Base-by-base conservation (phyloP, 257 asterid species). In the Solanum peruvianum region DNA sequence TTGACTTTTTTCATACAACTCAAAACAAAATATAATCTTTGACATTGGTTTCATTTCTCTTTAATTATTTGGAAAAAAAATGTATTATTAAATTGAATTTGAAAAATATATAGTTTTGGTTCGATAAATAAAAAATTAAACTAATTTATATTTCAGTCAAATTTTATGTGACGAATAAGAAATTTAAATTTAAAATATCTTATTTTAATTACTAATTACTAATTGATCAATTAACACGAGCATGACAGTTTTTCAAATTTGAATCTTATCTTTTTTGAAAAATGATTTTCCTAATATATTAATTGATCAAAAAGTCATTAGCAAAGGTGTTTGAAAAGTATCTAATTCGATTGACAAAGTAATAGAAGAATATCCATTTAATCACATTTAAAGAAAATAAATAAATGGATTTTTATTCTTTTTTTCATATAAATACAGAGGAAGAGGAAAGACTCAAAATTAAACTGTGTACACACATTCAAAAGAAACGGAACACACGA, bases 311-410 rank as follows among this genome's bases (percentile, higher is more conserved):
- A 77, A 78, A 47, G 60, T 80, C 42, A 47, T 9, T 13, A 80
- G 18, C 13, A 80, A 80, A 29, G 42, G 3, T 16, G 66, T 27
- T 80, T 80, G 85, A 80, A 80, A 47, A 49, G 85, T 41, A 80
- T 80, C 85, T 5, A 80, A 80, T 80, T 80, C 69, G 10, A 27
- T 80, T 29, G 85, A 80, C 44, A 80, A 80, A 80, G 69, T 49
- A 80, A 77, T 47, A 16, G 1, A 80, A 80, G 45, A 49, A 80
- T 80, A 80, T 80, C 69, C 85, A 80, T 31, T 49, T 47, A 7
- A 14, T 49, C 8, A 47, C 85, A 33, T 78, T 27, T 27, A 15
- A 5, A 9, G 0, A 13, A 76, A 42, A 13, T n/a, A 7, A 27
- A 15, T 4, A 21, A 45, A 47, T 45, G 35, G 27, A 14, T 77